phyloP scores from a whole-genome alignment of 345 rosid species.

The Turnera subulata region DNA sequence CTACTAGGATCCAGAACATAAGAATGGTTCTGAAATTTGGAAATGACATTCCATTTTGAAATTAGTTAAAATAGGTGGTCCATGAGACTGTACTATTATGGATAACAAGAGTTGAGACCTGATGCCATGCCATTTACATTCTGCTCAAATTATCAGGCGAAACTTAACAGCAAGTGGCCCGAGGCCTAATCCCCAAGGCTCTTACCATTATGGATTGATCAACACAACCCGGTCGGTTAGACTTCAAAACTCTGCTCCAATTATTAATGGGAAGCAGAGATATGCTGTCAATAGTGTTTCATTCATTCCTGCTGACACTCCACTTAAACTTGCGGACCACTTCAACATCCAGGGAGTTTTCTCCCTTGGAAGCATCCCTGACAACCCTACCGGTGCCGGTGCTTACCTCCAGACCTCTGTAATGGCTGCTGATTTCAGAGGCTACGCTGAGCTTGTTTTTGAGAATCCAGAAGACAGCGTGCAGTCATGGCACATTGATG shows the following conservation, averaged over 20 bases:
- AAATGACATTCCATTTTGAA: no score
- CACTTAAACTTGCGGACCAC: conserved; percentile 30
- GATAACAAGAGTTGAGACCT: background rate
- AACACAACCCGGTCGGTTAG: conserved; percentile 16
- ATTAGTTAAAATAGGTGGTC: no score
- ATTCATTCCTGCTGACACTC: conserved; percentile 22
- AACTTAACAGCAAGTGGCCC: conserved; percentile 33
- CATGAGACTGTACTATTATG: no score
- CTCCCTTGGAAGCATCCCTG: conserved; percentile 28
- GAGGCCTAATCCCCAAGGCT: conserved; percentile 34
- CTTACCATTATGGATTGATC: conserved; percentile 33
- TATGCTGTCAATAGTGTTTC: conserved; percentile 30
- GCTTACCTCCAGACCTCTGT: conserved; percentile 30
- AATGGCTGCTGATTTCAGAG: conserved; percentile 31
- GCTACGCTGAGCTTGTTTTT: conserved; percentile 24
- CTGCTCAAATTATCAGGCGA: conserved; percentile 12
- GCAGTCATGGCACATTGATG: conserved; percentile 29
- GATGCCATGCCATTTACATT: background rate
- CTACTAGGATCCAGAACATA: background rate
- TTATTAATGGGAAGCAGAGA: conserved; percentile 32
- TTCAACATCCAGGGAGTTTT: conserved; percentile 32
- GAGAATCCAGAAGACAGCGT: conserved; percentile 26
- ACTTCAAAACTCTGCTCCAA: conserved; percentile 24
- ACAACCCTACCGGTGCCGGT: conserved; percentile 19
- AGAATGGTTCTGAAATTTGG: background rate